Base-by-base conservation (phyloP, 169 alveolate genomes). In the Cryptosporidium xiaoi region DNA sequence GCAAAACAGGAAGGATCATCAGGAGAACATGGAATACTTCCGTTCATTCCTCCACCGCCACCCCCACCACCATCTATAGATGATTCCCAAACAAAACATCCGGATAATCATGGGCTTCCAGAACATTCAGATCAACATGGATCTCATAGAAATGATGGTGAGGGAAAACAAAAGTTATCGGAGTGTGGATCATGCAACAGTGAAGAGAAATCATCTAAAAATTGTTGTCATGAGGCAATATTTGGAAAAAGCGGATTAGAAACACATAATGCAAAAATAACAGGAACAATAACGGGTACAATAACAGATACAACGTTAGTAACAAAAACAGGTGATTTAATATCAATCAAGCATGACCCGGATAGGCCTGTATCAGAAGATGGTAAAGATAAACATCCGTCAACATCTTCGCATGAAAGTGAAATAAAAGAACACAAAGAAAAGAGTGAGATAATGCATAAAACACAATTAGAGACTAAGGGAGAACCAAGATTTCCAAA, bases 171-270 rank as follows among this genome's bases (percentile, higher is more conserved):
- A 13, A 16, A 16, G 29, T 5, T 12, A 5, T 53, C 64, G 0
- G 15, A 33, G 10, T 62, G 58, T 18, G n/a, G 1, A 29, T 16
- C 82, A 8, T 69, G 83, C 20, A 60, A 27, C 1, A 64, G 6
- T 7, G 20, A 20, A 12, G 87, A 31, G 15, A 77, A 62, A 13
- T 40, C 87, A 10, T 27, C 55, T 13, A 24, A 64, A 2, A 77
- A 77, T 24, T 77, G 87, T 77, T 77, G 87, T 27, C 77, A 60
- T 40, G 71, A 77, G 20, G 31, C 71, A 10, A 66, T 77, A 12
- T 77, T 58, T 60, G 87, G 87, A 8, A 46, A 56, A 53, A 69
- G 29, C 27, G 29, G 27, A 29, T 27, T 20, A 2, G 68, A 53
- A 55, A 69, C 31, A n/a, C 46, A 51, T 7, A 55, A 69, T 31